phyloP scores from a whole-genome alignment of 1,284 basidiomycete genomes.

The Pterulicium gracile region DNA sequence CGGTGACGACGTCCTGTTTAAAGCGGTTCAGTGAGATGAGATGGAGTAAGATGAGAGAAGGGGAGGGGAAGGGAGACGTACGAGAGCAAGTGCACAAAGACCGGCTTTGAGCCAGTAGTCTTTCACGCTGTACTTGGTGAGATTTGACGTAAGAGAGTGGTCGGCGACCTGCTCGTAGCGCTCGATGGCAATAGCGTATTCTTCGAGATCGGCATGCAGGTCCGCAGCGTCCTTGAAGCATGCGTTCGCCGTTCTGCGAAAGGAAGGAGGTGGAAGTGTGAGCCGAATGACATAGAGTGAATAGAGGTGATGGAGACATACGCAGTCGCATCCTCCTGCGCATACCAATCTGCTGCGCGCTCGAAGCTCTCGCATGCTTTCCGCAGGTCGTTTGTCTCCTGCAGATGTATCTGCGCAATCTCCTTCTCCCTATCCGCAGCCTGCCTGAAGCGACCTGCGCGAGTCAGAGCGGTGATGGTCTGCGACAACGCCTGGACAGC shows the following conservation, averaged over 20 bases:
- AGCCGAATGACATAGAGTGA: conserved; percentile 1
- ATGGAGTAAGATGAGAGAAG: conserved; percentile 1
- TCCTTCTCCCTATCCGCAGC: conserved; percentile 98
- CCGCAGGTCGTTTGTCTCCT: conserved; percentile 62
- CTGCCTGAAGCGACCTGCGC: conserved; percentile 88
- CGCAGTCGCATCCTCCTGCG: conserved; percentile 94
- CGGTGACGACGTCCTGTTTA: conserved; percentile 89
- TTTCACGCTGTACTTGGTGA: conserved; percentile 99
- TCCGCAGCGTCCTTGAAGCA: conserved; percentile 97
- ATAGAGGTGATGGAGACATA: conserved; percentile 34
- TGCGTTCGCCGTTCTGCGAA: conserved; percentile 79
- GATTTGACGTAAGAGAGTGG: conserved; percentile 69
- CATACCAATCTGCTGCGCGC: conserved; percentile 95
- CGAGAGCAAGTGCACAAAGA: conserved; percentile 86
- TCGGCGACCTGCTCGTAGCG: conserved; percentile 88
- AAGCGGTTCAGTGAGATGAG: conserved; percentile 9
- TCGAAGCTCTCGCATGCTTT: conserved; percentile 88
- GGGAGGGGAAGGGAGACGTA: conserved; percentile 28
- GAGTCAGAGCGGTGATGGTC: conserved; percentile 77
- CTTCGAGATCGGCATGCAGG: conserved; percentile 81
- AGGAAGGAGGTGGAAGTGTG: conserved; percentile 8
- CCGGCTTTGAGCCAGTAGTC: conserved; percentile 91
- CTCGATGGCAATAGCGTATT: conserved; percentile 80
- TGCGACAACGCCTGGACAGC: conserved; percentile 85
- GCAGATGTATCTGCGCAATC: conserved; percentile 87